These are phyloP conservation scores for Auricularia sp. DNA, from an alignment of 768 basidiomycete species.

Conservation along the genomic window DNA sequence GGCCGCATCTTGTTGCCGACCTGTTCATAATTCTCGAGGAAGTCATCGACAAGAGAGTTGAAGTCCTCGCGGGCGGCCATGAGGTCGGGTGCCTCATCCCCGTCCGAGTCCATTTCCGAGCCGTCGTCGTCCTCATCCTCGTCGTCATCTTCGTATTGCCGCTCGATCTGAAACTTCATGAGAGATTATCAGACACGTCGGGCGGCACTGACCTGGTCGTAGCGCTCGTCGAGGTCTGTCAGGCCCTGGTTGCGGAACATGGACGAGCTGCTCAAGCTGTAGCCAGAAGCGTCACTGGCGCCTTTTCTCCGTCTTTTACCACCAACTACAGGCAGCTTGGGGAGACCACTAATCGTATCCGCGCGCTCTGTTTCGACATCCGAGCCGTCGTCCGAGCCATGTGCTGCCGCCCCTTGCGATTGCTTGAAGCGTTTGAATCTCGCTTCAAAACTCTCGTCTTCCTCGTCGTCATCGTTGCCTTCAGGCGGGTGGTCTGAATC, in stretches of 20 bases:
- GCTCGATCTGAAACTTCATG: conserved; percentile 47
- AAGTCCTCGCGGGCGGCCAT: conserved; percentile 84
- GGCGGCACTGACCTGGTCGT: conserved; percentile 63
- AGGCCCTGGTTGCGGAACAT: conserved; percentile 89
- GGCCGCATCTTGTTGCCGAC: conserved; percentile 29
- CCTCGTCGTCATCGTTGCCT: conserved; percentile 25
- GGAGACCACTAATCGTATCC: conserved; percentile 74
- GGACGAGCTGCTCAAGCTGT: conserved; percentile 95
- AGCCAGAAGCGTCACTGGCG: conserved; percentile 79
- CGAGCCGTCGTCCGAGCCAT: conserved; percentile 31
- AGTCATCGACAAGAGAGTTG: conserved; percentile 84
- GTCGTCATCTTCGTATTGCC: conserved; percentile 53
- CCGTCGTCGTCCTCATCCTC: conserved; percentile 34
- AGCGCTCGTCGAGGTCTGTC: conserved; percentile 81
- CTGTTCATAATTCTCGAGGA: conserved; percentile 77
- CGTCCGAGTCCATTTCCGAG: conserved; percentile 27
- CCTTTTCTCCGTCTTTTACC: conserved; percentile 62
- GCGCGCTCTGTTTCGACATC: conserved; percentile 45
- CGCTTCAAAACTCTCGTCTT: conserved; percentile 59
- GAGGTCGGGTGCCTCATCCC: conserved; percentile 60
- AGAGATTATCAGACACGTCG: conserved; percentile 17
- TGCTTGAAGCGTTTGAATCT: conserved; percentile 73
- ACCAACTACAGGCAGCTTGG: conserved; percentile 67
- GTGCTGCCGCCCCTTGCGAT: conserved; percentile 23
- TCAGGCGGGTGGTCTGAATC: conserved; percentile 18